Evolutionary conservation across 2,329 filamentous ascomycete species (phyloP).

Genomic region (Fonsecaea monophora): DNA sequence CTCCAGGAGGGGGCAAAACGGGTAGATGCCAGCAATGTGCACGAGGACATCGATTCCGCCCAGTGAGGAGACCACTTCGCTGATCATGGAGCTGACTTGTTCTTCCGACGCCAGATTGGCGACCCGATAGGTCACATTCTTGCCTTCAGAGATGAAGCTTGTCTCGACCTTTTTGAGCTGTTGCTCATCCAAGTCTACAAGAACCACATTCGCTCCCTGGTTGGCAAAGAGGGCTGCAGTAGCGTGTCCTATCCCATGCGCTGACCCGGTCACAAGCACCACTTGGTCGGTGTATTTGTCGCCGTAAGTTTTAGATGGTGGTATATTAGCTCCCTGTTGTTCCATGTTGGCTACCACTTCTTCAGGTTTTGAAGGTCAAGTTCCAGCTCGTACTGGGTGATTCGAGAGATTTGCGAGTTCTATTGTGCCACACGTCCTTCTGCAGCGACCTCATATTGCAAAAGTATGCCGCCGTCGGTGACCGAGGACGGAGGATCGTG

Average conservation of each 20-base stretch:
- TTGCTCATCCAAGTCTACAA: constrained; percentile 48
- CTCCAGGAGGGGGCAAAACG: constrained; percentile 24
- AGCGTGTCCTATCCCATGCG: constrained; percentile 58
- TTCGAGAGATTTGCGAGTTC: neutral
- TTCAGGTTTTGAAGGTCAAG: neutral
- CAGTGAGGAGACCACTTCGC: constrained; percentile 34
- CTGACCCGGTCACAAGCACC: constrained; percentile 58
- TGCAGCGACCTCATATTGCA: neutral
- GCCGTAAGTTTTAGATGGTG: neutral
- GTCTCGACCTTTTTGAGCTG: constrained; percentile 41
- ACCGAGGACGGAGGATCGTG: neutral
- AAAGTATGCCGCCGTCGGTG: neutral
- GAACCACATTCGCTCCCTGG: constrained; percentile 55
- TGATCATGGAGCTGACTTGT: constrained; percentile 49
- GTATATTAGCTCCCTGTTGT: constrained; percentile 9
- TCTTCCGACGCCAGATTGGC: constrained; percentile 13
- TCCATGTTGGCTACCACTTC: neutral
- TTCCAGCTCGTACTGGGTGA: neutral
- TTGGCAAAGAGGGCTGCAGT: constrained; percentile 54
- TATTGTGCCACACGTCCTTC: neutral
- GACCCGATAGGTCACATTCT: neutral
- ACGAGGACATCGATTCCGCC: constrained; percentile 22
- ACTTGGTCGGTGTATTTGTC: constrained; percentile 40
- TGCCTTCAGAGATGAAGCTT: neutral
- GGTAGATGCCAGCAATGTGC: constrained; percentile 24